Base-by-base conservation (phyloP, 2,329 filamentous ascomycete genomes). In the Fusarium papillatum region DNA sequence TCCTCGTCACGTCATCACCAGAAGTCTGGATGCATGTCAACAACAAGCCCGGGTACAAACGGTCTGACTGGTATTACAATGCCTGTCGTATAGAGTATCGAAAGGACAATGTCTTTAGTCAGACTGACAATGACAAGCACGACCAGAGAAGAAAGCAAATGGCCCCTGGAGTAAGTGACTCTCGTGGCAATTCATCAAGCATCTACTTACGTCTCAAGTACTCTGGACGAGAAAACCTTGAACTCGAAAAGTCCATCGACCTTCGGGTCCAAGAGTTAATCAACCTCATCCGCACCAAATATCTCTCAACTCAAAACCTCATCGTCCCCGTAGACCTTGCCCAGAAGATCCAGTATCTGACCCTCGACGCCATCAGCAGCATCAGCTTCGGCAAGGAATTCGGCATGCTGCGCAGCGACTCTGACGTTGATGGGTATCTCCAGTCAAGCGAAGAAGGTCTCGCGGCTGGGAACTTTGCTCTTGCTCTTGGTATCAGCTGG, bases 171-270 rank as follows among this genome's bases (percentile, higher is more conserved):
- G 89, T 88, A 82, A 70, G 84, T n/a, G 4, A 7, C 38, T 31
- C 26, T 16, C 10, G 5, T 17, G 6, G 14, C 19, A 2, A 0
- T 3, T 1, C 5, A 14, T 19, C n/a, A 4, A 31, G 34, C 1
- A 19, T 3, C 22, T 10, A n/a, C 68, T 73, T 7, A 74, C 22
- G 1, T 9, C 2, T 5, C 39, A 10, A 88, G 88, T 92, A 91
- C 76, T 87, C 89, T 4, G 89, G 89, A 4, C 86, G 88, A 66
- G 90, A 91, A 62, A 90, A 91, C 41, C 82, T 85, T 2, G 83
- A 84, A 1, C 80, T 91, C 4, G 89, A 91, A 70, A 75, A 79
- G 0, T 84, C 86, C 7, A 85, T 92, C 31, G 87, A 92, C 69
- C 72, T 81, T 8, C 85, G 86, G 14, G 79, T 91, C 10, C 73